Conservation (phyloP, 1,139 yeast species). For the Casaregolazyma lundiana region DNA sequence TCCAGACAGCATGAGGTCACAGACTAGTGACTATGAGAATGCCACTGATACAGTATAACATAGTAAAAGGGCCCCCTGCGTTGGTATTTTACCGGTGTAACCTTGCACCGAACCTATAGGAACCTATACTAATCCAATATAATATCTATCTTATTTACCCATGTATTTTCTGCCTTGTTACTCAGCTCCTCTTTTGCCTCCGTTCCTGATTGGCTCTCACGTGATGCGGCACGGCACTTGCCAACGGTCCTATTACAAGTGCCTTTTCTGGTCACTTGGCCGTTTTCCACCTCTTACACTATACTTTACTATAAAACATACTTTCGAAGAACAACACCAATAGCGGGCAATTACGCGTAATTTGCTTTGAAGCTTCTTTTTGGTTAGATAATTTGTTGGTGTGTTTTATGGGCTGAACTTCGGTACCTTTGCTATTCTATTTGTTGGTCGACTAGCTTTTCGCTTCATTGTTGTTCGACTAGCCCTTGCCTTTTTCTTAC, state of each 20-base stretch:
- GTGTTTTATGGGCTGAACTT: not conserved
- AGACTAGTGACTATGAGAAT: conserved; percentile 24
- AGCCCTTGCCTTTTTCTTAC: not conserved
- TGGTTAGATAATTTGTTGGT: not conserved
- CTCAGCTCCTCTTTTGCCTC: not conserved
- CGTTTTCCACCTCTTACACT: not conserved
- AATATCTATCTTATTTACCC: not conserved
- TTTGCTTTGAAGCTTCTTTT: not conserved
- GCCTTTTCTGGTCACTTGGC: conserved; percentile 1
- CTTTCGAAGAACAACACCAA: not conserved
- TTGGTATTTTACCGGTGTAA: not conserved
- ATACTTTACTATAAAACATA: not conserved
- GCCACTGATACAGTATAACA: conserved; percentile 30
- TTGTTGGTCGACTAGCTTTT: not conserved
- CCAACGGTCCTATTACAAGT: conserved; percentile 2
- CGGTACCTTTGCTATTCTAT: not conserved
- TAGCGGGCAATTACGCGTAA: not conserved
- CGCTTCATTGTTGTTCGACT: conserved; percentile 1
- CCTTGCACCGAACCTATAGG: not conserved
- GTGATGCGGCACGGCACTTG: not conserved
- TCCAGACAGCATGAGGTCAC: conserved; percentile 59
- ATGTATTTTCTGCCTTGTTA: not conserved
- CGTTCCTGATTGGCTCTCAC: not conserved
- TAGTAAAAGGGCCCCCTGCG: not conserved
- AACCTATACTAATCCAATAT: not conserved